Conservation (phyloP, 1,284 basidiomycete genomes). For the Fomitopsis pinicola region DNA sequence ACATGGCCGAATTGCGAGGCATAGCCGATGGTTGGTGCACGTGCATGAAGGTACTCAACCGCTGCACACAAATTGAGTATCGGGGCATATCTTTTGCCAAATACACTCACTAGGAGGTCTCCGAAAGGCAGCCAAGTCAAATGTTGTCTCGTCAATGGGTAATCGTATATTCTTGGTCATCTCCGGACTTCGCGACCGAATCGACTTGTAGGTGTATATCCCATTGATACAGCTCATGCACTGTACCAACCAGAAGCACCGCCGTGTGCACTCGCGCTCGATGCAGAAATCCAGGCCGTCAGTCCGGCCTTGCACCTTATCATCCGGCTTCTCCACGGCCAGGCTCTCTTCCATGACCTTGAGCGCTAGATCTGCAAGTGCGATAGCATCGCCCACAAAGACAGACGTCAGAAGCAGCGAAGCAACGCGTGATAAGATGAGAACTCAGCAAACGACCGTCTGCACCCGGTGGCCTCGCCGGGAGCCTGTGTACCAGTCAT, state of each 20-base stretch:
- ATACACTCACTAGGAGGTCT: conserved; percentile 52
- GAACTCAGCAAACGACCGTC: not conserved
- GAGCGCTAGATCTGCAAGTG: conserved; percentile 39
- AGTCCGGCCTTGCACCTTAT: conserved; percentile 47
- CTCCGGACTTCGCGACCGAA: conserved; percentile 34
- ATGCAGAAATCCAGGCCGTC: conserved; percentile 55
- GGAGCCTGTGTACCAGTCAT: not conserved
- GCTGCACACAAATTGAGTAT: conserved; percentile 3
- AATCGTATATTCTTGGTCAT: conserved; percentile 50
- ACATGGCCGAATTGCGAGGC: conserved; percentile 71
- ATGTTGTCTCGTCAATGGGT: conserved; percentile 73
- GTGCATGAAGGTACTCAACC: conserved; percentile 61
- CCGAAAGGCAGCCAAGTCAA: conserved; percentile 61
- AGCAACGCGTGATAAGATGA: not conserved
- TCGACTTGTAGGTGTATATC: conserved; percentile 27
- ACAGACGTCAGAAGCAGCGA: not conserved
- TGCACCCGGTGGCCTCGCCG: conserved; percentile 1
- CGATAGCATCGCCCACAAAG: not conserved
- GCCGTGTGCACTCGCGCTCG: conserved; percentile 67
- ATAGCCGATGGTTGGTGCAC: conserved; percentile 53
- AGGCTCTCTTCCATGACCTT: conserved; percentile 64
- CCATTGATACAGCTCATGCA: conserved; percentile 35
- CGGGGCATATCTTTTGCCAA: not conserved
- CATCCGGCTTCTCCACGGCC: conserved; percentile 56
- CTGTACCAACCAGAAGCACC: conserved; percentile 76